phyloP scores from a whole-genome alignment of 1,139 yeast species.

The Taiozyma sp. region DNA sequence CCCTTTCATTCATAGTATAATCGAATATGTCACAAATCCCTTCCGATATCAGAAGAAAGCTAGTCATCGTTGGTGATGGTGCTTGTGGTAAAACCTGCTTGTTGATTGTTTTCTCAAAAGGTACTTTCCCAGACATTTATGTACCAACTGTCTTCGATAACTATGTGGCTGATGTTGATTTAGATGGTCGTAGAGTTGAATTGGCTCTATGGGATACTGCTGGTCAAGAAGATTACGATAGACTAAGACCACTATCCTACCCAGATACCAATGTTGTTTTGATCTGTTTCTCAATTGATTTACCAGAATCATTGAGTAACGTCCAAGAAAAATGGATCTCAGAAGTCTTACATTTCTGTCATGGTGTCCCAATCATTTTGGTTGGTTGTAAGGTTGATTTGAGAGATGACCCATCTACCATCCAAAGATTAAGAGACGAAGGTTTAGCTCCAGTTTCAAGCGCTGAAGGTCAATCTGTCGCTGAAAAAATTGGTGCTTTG shows the following conservation, averaged over 20 bases:
- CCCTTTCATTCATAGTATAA: not conserved
- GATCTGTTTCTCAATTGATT: constrained; percentile 86
- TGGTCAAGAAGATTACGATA: constrained; percentile 96
- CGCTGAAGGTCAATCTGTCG: constrained; percentile 79
- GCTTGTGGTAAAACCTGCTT: constrained; percentile 85
- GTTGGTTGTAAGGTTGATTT: constrained; percentile 92
- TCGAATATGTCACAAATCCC: constrained; percentile 25
- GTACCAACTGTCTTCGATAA: constrained; percentile 95
- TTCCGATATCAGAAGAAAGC: constrained; percentile 70
- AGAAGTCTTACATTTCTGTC: constrained; percentile 91
- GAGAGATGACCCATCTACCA: constrained; percentile 74
- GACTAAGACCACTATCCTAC: constrained; percentile 88
- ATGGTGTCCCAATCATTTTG: constrained; percentile 88
- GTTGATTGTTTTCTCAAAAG: constrained; percentile 83
- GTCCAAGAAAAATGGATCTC: constrained; percentile 95
- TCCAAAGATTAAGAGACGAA: constrained; percentile 68
- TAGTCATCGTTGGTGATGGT: constrained; percentile 85
- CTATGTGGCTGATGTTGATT: constrained; percentile 91
- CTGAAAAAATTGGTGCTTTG: constrained; percentile 82
- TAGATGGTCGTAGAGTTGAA: constrained; percentile 90
- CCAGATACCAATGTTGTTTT: constrained; percentile 91
- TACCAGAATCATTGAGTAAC: constrained; percentile 89
- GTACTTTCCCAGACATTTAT: constrained; percentile 93
- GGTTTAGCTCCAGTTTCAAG: constrained; percentile 73
- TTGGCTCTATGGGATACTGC: constrained; percentile 98